Conservation (phyloP, 2,329 filamentous ascomycete species). For the Penicillium sp. region DNA sequence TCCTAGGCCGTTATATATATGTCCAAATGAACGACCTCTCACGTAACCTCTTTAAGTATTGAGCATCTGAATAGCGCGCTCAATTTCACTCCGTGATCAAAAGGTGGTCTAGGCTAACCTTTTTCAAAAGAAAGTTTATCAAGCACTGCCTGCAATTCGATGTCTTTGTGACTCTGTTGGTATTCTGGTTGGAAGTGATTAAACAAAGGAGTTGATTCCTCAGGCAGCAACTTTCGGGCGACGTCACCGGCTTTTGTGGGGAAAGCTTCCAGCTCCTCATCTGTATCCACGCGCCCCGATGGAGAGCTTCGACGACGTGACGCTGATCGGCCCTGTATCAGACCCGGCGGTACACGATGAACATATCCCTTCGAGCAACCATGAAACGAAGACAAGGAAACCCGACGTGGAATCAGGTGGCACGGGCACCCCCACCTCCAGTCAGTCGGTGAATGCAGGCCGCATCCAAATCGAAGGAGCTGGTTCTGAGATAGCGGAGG, state of each 20-base stretch:
- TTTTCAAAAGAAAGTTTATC: too few species aligned
- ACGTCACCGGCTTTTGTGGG: slow-evolving; percentile 8
- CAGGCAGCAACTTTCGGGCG: slow-evolving; percentile 1
- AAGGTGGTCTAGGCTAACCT: too few species aligned
- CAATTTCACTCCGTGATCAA: too few species aligned
- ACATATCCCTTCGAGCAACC: slow-evolving; percentile 7
- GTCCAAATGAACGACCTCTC: too few species aligned
- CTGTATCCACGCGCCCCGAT: slow-evolving; percentile 21
- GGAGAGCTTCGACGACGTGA: slow-evolving; percentile 43
- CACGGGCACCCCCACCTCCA: slow-evolving; percentile 15
- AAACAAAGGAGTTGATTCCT: background rate
- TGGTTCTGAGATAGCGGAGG: slow-evolving; percentile 18
- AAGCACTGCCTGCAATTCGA: background rate
- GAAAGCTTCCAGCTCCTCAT: slow-evolving; percentile 10
- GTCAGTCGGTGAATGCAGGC: slow-evolving; percentile 8
- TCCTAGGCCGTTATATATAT: too few species aligned
- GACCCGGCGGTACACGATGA: slow-evolving; percentile 18
- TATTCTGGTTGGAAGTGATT: background rate
- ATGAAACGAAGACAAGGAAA: slow-evolving; percentile 12
- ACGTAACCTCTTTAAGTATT: too few species aligned
- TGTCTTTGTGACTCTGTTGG: too few species aligned
- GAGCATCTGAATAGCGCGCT: too few species aligned
- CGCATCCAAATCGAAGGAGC: slow-evolving; percentile 11
- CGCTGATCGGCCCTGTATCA: slow-evolving; percentile 24
- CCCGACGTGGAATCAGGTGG: slow-evolving; percentile 13